phyloP scores from a whole-genome alignment of 2,329 filamentous ascomycete species.

The Fusarium nelsonii region DNA sequence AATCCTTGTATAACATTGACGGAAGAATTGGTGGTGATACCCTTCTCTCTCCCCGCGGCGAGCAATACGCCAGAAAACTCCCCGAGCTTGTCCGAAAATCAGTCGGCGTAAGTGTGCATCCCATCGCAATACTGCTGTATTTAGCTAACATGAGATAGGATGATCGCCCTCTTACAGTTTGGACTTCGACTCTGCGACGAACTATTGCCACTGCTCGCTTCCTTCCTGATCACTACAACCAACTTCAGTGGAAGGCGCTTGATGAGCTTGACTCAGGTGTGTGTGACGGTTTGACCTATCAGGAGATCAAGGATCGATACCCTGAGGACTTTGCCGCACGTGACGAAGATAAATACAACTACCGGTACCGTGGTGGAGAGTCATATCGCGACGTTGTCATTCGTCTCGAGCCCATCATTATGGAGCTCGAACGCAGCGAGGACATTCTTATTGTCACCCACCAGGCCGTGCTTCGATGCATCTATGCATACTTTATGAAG shows the following conservation, averaged over 20 bases:
- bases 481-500: constrained; percentile 99
- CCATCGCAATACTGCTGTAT: background rate
- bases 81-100: constrained; percentile 88
- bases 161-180: constrained; percentile 71
- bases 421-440: constrained; percentile 96
- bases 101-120: constrained; percentile 74
- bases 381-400: constrained; percentile 97
- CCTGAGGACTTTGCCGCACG: constrained; percentile 96
- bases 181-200: constrained; percentile 75
- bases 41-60: constrained; percentile 84
- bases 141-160: constrained; percentile 57
- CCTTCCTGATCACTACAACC: constrained; percentile 85
- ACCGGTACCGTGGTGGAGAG: constrained; percentile 96
- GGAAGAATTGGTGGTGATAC: constrained; percentile 96
- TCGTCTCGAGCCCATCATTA: constrained; percentile 97
- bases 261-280: constrained; percentile 97
- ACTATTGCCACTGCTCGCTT: constrained; percentile 93
- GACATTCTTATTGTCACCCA: constrained; percentile 99
- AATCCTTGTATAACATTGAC: constrained; percentile 90
- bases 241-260: constrained; percentile 97
- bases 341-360: constrained; percentile 99
- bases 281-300: constrained; percentile 96
- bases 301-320: constrained; percentile 90
- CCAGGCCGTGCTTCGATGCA: constrained; percentile 95
- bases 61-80: constrained; percentile 86